These are phyloP conservation scores for Geotrichum europaeum DNA, from an alignment of 1,139 yeast genomes.

Conservation along the genomic window DNA sequence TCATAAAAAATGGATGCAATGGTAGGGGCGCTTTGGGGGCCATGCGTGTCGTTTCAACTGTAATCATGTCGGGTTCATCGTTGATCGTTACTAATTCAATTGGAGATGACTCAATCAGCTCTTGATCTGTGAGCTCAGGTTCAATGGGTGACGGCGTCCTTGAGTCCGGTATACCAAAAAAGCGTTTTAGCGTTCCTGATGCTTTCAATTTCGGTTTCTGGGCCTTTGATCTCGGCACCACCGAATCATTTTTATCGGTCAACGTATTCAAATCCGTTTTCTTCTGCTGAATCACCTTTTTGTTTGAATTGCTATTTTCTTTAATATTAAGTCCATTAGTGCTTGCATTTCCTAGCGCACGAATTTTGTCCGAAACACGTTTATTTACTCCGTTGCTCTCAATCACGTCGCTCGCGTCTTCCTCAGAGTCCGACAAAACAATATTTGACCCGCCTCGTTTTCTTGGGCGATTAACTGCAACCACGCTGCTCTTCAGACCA, in stretches of 20 bases:
- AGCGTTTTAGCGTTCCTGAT: background rate
- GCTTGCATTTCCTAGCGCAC: background rate
- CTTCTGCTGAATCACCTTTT: background rate
- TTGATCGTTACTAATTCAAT: background rate
- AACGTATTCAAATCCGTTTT: background rate
- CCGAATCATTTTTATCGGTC: background rate
- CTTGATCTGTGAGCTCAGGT: background rate
- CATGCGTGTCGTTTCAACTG: background rate
- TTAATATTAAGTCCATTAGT: background rate
- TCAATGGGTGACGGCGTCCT: background rate
- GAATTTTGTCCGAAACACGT: background rate
- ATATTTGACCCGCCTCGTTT: background rate
- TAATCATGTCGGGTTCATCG: background rate
- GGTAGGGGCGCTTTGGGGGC: background rate
- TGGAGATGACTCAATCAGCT: slow-evolving; percentile 23
- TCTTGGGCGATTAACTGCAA: background rate
- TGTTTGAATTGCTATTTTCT: background rate
- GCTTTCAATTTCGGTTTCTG: background rate
- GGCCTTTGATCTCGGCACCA: background rate
- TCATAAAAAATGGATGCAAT: slow-evolving; percentile 2
- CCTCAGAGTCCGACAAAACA: background rate
- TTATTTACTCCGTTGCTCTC: background rate
- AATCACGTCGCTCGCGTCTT: background rate
- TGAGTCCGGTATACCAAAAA: background rate
- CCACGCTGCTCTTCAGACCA: background rate